Conservation (phyloP, 1,139 yeast genomes). For the Entelexis sorbosivorans region DNA sequence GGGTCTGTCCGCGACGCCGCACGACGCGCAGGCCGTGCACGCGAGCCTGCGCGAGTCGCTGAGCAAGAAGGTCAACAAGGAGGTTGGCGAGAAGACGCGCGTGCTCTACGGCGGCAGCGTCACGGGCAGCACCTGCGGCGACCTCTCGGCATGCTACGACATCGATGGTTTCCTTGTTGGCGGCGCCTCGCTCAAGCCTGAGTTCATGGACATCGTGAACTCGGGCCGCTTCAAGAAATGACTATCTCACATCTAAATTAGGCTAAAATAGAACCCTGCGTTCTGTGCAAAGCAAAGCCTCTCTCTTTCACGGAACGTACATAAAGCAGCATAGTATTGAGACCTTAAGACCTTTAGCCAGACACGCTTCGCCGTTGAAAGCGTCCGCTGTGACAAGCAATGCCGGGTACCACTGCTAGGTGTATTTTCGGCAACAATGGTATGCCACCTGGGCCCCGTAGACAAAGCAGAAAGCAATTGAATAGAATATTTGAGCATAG, state of each 20-base stretch:
- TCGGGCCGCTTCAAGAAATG: neutral
- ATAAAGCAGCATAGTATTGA: too few relatives aligned
- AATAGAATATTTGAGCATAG: too few relatives aligned
- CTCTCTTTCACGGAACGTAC: too few relatives aligned
- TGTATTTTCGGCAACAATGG: too few relatives aligned
- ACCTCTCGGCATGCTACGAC: constrained; percentile 84
- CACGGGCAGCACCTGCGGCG: constrained; percentile 83
- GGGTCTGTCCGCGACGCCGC: constrained; percentile 97
- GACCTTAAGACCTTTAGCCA: too few relatives aligned
- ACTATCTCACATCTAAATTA: neutral
- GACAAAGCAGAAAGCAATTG: too few relatives aligned
- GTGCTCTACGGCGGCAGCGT: constrained; percentile 99
- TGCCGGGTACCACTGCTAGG: too few relatives aligned
- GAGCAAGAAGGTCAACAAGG: constrained; percentile 61
- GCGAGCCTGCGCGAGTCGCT: constrained; percentile 76
- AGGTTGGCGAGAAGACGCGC: constrained; percentile 67
- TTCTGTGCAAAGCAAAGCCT: too few relatives aligned
- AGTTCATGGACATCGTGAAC: constrained; percentile 88
- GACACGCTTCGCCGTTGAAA: too few relatives aligned
- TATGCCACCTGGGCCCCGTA: too few relatives aligned
- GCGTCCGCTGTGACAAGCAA: too few relatives aligned
- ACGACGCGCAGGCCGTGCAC: constrained; percentile 89
- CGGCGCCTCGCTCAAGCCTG: constrained; percentile 98
- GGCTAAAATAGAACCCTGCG: neutral
- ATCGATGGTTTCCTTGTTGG: constrained; percentile 99